Evolutionary conservation across 2,329 filamentous ascomycete species (phyloP).

Genomic region (Rhynchosporium agropyri): DNA sequence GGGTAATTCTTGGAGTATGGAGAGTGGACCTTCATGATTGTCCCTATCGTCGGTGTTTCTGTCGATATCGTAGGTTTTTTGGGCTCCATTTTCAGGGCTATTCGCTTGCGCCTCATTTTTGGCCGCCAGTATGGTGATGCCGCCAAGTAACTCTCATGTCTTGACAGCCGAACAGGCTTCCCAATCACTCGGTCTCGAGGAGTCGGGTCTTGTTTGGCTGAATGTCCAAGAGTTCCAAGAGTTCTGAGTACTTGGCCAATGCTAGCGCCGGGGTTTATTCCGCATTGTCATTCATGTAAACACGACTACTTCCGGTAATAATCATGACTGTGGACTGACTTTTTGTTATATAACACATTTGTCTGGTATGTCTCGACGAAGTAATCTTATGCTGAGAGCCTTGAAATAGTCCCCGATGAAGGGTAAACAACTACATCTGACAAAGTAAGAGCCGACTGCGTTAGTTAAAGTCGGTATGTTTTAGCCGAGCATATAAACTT

Average conservation of each 20-base stretch:
- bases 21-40: background rate
- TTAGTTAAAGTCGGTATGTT: too few relatives aligned
- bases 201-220: background rate
- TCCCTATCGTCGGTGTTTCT: background rate
- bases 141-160: background rate
- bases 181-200: background rate
- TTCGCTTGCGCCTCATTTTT: background rate
- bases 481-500: too few relatives aligned
- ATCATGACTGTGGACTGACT: too few relatives aligned
- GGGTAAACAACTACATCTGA: too few relatives aligned
- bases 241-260: background rate
- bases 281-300: background rate
- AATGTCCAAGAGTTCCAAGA: background rate
- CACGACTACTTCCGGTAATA: too few relatives aligned
- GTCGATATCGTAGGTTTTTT: background rate
- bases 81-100: background rate
- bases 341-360: too few relatives aligned
- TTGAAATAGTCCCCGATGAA: too few relatives aligned
- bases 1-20: conserved; percentile 14
- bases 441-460: too few relatives aligned
- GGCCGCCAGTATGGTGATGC: background rate
- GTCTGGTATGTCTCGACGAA: too few relatives aligned
- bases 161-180: conserved; percentile 4
- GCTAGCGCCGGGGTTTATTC: conserved; percentile 10
- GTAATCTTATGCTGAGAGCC: too few relatives aligned